Conservation (phyloP, 257 asterid species). For the Solanum piurae region DNA sequence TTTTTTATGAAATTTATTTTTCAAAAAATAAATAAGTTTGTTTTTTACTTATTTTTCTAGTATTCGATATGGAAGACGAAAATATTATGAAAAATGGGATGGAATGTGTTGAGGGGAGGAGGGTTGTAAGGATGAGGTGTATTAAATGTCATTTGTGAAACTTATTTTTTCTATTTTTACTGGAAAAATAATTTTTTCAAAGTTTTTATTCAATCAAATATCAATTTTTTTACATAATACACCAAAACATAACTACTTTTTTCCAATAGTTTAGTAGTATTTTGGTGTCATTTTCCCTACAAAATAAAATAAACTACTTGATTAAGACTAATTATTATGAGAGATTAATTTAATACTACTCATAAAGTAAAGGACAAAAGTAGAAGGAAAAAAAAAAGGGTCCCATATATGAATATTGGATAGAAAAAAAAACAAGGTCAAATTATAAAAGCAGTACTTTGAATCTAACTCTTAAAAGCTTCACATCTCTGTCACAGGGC, state of each 20-base stretch:
- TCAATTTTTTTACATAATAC: too few relatives aligned
- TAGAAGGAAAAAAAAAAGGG: not conserved
- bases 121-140: not conserved
- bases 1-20: too few relatives aligned
- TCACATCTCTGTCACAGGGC: conserved; percentile 17
- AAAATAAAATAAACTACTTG: not conserved
- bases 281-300: not conserved
- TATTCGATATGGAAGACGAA: not conserved
- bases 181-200: too few relatives aligned
- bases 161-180: too few relatives aligned
- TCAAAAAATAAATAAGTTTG: too few relatives aligned
- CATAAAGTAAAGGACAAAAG: not conserved
- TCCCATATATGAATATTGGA: not conserved
- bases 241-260: not conserved
- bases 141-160: too few relatives aligned
- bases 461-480: conserved; percentile 5
- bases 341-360: not conserved
- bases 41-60: too few relatives aligned
- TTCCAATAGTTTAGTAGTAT: not conserved
- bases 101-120: not conserved
- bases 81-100: not conserved
- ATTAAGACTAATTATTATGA: not conserved
- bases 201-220: too few relatives aligned
- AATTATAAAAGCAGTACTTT: not conserved
- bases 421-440: not conserved